Evolutionary conservation across 2,329 filamentous ascomycete genomes (phyloP).

Genomic region (Clonostachys byssicola): DNA sequence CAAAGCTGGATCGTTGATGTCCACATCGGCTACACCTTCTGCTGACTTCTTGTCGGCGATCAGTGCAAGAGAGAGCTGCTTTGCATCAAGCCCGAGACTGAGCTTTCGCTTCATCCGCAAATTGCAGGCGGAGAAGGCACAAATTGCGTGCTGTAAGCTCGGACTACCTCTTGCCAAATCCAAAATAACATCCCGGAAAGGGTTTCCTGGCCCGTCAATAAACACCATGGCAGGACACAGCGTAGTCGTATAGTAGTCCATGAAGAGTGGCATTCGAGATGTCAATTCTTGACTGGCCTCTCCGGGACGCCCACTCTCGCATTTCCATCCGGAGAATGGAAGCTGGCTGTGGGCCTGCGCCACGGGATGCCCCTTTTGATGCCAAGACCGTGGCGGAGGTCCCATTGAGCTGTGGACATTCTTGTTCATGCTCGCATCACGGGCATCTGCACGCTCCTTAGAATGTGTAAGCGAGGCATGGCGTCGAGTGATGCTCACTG

Average conservation of each 20-base stretch:
- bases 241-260: slow-evolving; percentile 90
- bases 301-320: slow-evolving; percentile 43
- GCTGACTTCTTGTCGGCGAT: slow-evolving; percentile 38
- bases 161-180: slow-evolving; percentile 73
- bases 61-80: slow-evolving; percentile 42
- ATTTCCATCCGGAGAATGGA: slow-evolving; percentile 32
- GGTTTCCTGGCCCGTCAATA: slow-evolving; percentile 81
- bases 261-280: slow-evolving; percentile 78
- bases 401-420: slow-evolving; percentile 39
- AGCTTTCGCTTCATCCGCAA: slow-evolving; percentile 77
- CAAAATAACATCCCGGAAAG: slow-evolving; percentile 79
- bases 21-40: slow-evolving; percentile 38
- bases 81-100: slow-evolving; percentile 53
- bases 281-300: slow-evolving; percentile 59
- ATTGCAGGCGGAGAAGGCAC: slow-evolving; percentile 84
- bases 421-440: slow-evolving; percentile 48
- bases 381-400: slow-evolving; percentile 38
- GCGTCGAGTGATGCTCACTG: slow-evolving; percentile 38
- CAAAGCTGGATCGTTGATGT: slow-evolving; percentile 58
- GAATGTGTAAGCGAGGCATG: slow-evolving; percentile 26
- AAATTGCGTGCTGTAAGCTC: slow-evolving; percentile 88
- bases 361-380: slow-evolving; percentile 37
- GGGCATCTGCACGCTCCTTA: slow-evolving; percentile 38
- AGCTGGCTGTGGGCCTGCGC: not conserved
- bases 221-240: slow-evolving; percentile 91